phyloP scores from a whole-genome alignment of 805 yeast species.

The Barnettozyma pratensis region DNA sequence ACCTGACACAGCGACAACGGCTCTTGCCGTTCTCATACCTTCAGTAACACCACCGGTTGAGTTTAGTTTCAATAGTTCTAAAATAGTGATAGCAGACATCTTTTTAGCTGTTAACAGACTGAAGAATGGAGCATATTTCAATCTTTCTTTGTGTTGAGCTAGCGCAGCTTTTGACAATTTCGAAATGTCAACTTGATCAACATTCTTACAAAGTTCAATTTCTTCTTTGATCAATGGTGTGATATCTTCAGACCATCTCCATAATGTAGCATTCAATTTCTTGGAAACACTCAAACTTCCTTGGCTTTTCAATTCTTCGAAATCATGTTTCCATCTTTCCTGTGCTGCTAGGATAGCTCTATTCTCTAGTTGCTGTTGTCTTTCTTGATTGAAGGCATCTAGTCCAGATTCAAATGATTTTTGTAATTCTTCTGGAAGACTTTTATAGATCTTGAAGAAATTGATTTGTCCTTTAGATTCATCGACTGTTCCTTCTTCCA shows the following conservation, averaged over 20 bases:
- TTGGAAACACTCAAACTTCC: conserved; percentile 51
- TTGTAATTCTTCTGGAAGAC: conserved; percentile 44
- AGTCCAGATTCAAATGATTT: conserved; percentile 59
- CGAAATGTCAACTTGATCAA: conserved; percentile 25
- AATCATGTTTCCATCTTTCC: conserved; percentile 83
- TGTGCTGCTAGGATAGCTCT: conserved; percentile 81
- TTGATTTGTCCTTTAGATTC: conserved; percentile 35
- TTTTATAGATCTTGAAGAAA: conserved; percentile 61
- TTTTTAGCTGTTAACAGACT: conserved; percentile 71
- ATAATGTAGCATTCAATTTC: conserved; percentile 66
- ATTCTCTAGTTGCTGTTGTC: conserved; percentile 74
- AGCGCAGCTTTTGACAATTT: conserved; percentile 16
- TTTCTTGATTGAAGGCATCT: conserved; percentile 63
- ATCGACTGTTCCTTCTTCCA: conserved; percentile 15
- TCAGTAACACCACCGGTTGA: conserved; percentile 71
- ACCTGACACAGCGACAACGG: conserved; percentile 74
- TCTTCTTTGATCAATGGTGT: conserved; percentile 68
- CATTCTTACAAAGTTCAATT: conserved; percentile 45
- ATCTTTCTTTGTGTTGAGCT: conserved; percentile 34
- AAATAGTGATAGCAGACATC: conserved; percentile 75
- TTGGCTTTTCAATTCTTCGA: conserved; percentile 56
- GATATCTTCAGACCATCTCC: conserved; percentile 79
- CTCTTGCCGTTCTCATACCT: conserved; percentile 81
- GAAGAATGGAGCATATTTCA: conserved; percentile 73
- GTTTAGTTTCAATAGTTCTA: conserved; percentile 71